These are phyloP conservation scores for Pulveroboletus frians DNA, from an alignment of 768 basidiomycete genomes.

Conservation along the genomic window DNA sequence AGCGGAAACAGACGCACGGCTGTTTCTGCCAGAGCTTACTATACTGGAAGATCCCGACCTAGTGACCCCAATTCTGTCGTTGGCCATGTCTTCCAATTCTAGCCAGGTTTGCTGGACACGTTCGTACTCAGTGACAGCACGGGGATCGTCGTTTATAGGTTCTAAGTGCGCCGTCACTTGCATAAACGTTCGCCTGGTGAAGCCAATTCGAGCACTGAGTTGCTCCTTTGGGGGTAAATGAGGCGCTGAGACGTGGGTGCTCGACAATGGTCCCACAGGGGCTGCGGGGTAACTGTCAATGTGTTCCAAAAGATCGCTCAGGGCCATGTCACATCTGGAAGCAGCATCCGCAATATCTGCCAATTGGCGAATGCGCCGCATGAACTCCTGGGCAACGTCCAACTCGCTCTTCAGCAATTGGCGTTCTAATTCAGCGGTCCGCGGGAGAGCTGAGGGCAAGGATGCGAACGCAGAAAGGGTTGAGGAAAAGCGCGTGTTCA, in stretches of 20 bases:
- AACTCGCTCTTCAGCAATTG: conserved; percentile 57
- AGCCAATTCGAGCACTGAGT: conserved; percentile 54
- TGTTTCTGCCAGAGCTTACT: conserved; percentile 59
- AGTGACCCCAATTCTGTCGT: conserved; percentile 55
- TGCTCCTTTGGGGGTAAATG: conserved; percentile 61
- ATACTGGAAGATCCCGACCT: conserved; percentile 64
- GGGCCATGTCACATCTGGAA: conserved; percentile 59
- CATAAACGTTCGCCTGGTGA: conserved; percentile 52
- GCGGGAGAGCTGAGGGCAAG: conserved; percentile 43
- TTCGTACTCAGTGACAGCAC: conserved; percentile 54
- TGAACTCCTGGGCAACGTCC: conserved; percentile 41
- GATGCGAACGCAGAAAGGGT: conserved; percentile 42
- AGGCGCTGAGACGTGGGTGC: conserved; percentile 40
- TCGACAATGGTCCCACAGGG: conserved; percentile 48
- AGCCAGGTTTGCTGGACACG: conserved; percentile 76
- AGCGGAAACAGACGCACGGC: conserved; percentile 49
- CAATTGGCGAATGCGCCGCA: conserved; percentile 52
- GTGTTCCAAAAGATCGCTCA: conserved; percentile 83
- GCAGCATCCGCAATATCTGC: conserved; percentile 47
- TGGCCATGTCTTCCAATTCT: conserved; percentile 78
- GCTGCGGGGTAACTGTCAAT: conserved; percentile 75
- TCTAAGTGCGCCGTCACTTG: conserved; percentile 40
- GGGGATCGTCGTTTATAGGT: conserved; percentile 49
- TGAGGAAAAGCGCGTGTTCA: conserved; percentile 43
- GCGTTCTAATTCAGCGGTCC: conserved; percentile 51